Base-by-base conservation (phyloP, 2,329 filamentous ascomycete species). In the Nemania sp. region DNA sequence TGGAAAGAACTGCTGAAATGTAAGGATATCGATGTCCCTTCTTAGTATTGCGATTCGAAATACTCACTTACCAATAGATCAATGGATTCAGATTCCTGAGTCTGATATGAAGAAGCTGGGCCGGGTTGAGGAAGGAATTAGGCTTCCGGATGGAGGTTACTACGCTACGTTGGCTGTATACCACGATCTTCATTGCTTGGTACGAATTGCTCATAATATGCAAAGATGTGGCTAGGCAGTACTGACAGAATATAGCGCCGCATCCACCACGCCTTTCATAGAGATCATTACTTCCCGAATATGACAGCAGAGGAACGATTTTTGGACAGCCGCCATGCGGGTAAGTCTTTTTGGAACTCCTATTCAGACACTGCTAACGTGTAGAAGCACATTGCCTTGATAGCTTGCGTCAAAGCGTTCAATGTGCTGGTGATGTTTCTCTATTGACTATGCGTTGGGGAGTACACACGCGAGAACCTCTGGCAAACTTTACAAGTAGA, bases 401-500 rank as follows among this genome's bases (percentile, higher is more conserved):
- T 15, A 49, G 45, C 13, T 10, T 60, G 8, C 45, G 47, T 11
- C 45, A 60, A 45, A 41, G 45, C 8, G 32, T 60, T 13, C 45
- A 52, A 15, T 60, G 57, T 18, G 45, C 29, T 2, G 57, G 57
- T 29, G 57, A 60, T 26, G 29, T 52, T 11, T 52, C 41, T 11
- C 13, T 60, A 8, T 35, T 49, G n/a, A 60, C 57, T 15, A 51
- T 51, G 27, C 45, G 29, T 5, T 60, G 57, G 57, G 57, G 57
- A 18, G 13, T 43, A 10, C 45, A 38, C 15, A 49, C 32, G 8
- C 24, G 45, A 8, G 29, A 38, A 10, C 57, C 57, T 2, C 47
- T 60, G 4, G 57, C 27, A 6, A 60, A 60, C 18, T 52, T 60
- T 26, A 60, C 57, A 2, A 13, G 24, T 20, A n/a, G 20, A 35